Evolutionary conservation across 2,329 filamentous ascomycete species (phyloP).

Genomic region (Penicillium italicum): DNA sequence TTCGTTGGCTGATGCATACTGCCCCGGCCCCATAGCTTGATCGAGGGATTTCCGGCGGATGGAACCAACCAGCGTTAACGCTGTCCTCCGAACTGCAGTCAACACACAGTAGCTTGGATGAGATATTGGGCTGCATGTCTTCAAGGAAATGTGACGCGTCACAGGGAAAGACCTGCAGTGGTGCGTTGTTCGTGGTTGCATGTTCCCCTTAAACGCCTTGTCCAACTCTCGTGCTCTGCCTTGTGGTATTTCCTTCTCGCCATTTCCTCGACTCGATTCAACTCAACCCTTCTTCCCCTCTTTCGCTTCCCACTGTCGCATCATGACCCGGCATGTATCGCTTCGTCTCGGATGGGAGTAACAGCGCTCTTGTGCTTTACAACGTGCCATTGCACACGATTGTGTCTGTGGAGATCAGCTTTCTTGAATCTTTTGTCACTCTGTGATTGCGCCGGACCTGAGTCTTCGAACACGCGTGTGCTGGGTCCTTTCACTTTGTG

Average conservation of each 20-base stretch:
- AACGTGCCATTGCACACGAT: not conserved
- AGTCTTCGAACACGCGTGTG: not conserved
- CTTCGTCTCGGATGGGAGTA: slow-evolving; percentile 3
- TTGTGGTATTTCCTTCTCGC: not conserved
- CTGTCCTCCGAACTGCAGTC: not conserved
- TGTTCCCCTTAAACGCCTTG: slow-evolving; percentile 1
- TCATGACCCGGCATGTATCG: slow-evolving; percentile 14
- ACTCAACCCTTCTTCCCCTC: not conserved
- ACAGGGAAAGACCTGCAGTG: not conserved
- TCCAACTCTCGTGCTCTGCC: not conserved
- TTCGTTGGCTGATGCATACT: slow-evolving; percentile 8
- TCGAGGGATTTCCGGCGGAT: not conserved
- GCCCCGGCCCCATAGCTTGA: slow-evolving; percentile 1
- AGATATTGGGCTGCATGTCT: slow-evolving; percentile 11
- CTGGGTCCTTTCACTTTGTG: not conserved
- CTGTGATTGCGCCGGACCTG: not conserved
- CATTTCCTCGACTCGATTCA: not conserved
- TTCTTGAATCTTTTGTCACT: not conserved
- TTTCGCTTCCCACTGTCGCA: slow-evolving; percentile 1
- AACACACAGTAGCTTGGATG: slow-evolving; percentile 9
- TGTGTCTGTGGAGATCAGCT: not conserved
- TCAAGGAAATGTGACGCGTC: slow-evolving; percentile 9
- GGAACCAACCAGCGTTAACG: slow-evolving; percentile 1
- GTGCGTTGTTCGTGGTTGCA: slow-evolving; percentile 7
- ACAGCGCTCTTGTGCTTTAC: slow-evolving; percentile 2